Conservation (phyloP, 2,329 filamentous ascomycete species). For the Coniochaeta pulveracea region DNA sequence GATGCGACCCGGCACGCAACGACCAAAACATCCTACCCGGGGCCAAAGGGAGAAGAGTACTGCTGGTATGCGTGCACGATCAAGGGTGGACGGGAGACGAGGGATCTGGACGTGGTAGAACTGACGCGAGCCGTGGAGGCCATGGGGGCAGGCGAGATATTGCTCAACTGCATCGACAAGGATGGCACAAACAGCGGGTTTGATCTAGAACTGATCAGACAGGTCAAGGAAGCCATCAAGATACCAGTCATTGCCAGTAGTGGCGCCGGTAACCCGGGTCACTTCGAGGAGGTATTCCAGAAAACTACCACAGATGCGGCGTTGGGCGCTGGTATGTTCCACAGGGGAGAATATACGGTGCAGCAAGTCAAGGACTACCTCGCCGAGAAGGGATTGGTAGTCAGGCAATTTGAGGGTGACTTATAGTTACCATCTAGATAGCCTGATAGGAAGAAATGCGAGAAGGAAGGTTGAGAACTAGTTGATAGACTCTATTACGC, state of each 20-base stretch:
- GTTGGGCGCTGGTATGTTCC: conserved; percentile 94
- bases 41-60: conserved; percentile 64
- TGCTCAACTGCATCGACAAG: conserved; percentile 95
- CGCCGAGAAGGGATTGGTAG: conserved; percentile 56
- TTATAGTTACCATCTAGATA: conserved; percentile 13
- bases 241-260: conserved; percentile 95
- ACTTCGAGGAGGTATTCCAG: conserved; percentile 86
- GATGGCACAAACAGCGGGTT: conserved; percentile 93
- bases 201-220: conserved; percentile 79
- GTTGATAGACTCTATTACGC: too few species aligned
- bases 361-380: conserved; percentile 85
- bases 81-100: conserved; percentile 88
- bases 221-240: conserved; percentile 75
- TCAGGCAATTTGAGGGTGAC: conserved; percentile 65
- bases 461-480: too few species aligned
- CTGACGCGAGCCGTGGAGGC: conserved; percentile 82
- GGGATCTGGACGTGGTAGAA: conserved; percentile 86
- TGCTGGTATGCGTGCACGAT: conserved; percentile 99
- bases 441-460: neutral
- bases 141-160: conserved; percentile 88
- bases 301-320: conserved; percentile 84
- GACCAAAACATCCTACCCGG: conserved; percentile 56
- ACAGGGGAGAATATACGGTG: conserved; percentile 89
- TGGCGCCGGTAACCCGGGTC: conserved; percentile 75
- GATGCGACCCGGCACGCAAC: conserved; percentile 64